Conservation (phyloP, 768 basidiomycete genomes). For the Russula sp. region DNA sequence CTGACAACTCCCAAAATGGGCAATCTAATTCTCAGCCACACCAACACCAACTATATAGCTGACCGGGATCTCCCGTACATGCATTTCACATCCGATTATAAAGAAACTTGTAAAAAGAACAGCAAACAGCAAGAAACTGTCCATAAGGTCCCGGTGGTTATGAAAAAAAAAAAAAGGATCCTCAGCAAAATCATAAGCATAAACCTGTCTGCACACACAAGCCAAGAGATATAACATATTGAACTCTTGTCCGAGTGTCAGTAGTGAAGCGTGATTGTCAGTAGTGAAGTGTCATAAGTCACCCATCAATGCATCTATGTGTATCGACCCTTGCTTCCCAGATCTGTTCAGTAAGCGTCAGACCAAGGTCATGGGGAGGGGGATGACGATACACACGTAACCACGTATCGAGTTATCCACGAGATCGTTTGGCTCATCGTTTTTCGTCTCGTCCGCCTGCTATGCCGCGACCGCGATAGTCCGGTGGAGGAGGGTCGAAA, state of each 20-base stretch:
- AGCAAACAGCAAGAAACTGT: neutral
- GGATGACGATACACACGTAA: constrained; percentile 2
- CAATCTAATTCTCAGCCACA: constrained; percentile 26
- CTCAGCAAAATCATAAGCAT: neutral
- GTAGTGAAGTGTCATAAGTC: neutral
- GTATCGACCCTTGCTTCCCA: neutral
- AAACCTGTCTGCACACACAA: neutral
- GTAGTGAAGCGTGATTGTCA: neutral
- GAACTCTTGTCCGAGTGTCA: neutral
- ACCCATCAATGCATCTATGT: neutral
- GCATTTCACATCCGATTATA: neutral
- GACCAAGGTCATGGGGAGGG: neutral
- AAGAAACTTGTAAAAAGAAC: neutral
- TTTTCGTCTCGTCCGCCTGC: constrained; percentile 2
- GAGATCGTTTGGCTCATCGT: constrained; percentile 13
- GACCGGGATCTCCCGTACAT: constrained; percentile 20
- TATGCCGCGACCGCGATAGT: neutral
- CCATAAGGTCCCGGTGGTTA: constrained; percentile 4
- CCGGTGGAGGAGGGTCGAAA: constrained; percentile 1
- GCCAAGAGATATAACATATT: neutral
- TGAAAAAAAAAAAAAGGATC: neutral
- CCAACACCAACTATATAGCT: constrained; percentile 25
- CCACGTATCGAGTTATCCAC: neutral
- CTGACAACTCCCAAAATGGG: constrained; percentile 23
- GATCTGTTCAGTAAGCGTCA: constrained; percentile 9